Evolutionary conservation across 2,329 filamentous ascomycete genomes (phyloP), one percentile per base, ranked within the genome.

Genomic region (Cordyceps militaris): DNA sequence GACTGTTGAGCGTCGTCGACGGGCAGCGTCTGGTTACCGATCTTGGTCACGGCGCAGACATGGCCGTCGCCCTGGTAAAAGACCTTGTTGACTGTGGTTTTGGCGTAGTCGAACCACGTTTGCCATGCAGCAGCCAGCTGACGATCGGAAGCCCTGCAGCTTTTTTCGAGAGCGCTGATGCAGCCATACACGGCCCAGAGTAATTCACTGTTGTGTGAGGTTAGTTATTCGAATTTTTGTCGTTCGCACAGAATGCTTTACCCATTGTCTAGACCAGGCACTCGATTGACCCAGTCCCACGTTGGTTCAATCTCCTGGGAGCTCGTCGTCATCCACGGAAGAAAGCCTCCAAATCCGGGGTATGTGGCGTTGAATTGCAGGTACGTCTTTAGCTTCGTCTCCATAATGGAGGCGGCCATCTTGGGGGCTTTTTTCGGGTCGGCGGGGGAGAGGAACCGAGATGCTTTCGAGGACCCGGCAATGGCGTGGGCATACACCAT

Each of bases 401-500:
- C 60, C 68, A 75, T 67, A 28, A 75, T 72, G 4, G 68, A 69
- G 13, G 66, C 63, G 1, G 67, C 73, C 21, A 74, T 62, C 0
- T 52, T 58, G 1, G 70, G 65, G 0, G 73, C 74, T 2, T 63
- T 59, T 7, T 64, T 56, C 5, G 68, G 67, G 16, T 71, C 57
- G 7, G 67, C 56, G 0, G 73, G 73, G 2, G 70, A 69, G 28
- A 76, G 61, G 57, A 74, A 75, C 19, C 68, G 67, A 8, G 72
- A 73, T 3, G 74, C 74, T 47, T 71, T 65, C 5, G 61, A 61
- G 1, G 68, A 70, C 0, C 73, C 74, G 3, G 69, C 62, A 28
- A 76, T 67, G 26, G 71, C 72, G 44, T 73, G 73, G 0, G 74
- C 65, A 49, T 75, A 74, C 4, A 76, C 65, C 71, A 76, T 76